A percentile compares a stretch with the other conserved stretches of the same genome.
phyloP scores from a whole-genome alignment of 1,284 basidiomycete genomes.

The Boletus coffeatus region DNA sequence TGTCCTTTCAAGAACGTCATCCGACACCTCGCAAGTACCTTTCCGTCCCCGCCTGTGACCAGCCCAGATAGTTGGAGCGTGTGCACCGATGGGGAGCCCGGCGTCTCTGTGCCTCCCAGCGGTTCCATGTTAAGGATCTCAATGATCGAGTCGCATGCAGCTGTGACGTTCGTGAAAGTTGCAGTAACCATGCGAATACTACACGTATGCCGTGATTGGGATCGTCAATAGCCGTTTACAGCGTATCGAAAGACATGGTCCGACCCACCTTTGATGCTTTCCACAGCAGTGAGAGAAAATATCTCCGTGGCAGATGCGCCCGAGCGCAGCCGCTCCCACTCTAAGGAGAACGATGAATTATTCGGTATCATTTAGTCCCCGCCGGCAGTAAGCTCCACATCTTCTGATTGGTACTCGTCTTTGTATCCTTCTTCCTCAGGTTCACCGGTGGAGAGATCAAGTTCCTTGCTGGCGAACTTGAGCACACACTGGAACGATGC shows the following conservation, averaged over 20 bases:
- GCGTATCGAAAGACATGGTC: constrained; percentile 6
- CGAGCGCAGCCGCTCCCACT: constrained; percentile 90
- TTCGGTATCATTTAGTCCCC: constrained; percentile 65
- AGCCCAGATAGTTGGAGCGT: constrained; percentile 91
- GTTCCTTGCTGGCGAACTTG: too few relatives aligned
- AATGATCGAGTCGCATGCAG: constrained; percentile 89
- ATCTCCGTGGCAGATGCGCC: constrained; percentile 85
- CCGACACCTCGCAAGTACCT: constrained; percentile 87
- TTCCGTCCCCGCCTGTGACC: constrained; percentile 85
- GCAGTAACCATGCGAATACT: constrained; percentile 3
- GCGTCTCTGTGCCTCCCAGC: constrained; percentile 84
- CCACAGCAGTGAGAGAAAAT: constrained; percentile 89
- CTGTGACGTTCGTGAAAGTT: constrained; percentile 36
- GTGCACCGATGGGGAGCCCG: constrained; percentile 84
- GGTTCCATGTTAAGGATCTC: constrained; percentile 97
- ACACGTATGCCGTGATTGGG: background rate
- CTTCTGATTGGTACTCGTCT: too few relatives aligned
- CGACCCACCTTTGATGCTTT: constrained; percentile 83
- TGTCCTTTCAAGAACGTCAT: constrained; percentile 92
- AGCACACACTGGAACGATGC: too few relatives aligned
- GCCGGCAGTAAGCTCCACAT: too few relatives aligned
- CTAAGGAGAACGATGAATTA: constrained; percentile 86
- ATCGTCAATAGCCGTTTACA: constrained; percentile 9
- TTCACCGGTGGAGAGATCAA: too few relatives aligned
- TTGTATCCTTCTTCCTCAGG: too few relatives aligned